phyloP scores from a whole-genome alignment of 2,329 filamentous ascomycete genomes.

The Aquanectria penicillioides region DNA sequence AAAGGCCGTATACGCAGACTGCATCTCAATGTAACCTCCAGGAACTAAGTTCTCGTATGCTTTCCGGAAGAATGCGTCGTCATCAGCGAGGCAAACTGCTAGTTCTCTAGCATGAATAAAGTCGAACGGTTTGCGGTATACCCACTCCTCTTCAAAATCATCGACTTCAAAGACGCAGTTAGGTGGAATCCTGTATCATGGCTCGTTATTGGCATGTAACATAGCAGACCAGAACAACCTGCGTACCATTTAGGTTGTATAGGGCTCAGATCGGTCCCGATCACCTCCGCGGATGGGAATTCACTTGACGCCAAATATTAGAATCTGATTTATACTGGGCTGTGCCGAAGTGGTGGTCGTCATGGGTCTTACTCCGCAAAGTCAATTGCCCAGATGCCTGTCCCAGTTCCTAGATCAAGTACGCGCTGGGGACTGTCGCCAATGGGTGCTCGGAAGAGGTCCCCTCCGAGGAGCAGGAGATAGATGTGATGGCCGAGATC shows the following conservation, averaged over 20 bases:
- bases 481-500: slow-evolving; percentile 1
- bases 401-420: not conserved
- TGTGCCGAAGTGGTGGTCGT: too few species aligned
- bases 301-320: too few species aligned
- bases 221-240: not conserved
- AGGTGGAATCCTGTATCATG: not conserved
- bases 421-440: not conserved
- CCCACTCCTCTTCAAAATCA: not conserved
- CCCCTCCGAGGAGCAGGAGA: not conserved
- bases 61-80: not conserved
- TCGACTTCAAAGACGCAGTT: not conserved
- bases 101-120: not conserved
- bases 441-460: not conserved
- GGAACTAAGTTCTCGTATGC: not conserved
- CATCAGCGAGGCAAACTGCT: not conserved
- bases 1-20: too few species aligned
- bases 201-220: not conserved
- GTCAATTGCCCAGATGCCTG: slow-evolving; percentile 2
- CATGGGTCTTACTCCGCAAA: not conserved
- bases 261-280: not conserved
- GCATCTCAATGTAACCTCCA: too few species aligned
- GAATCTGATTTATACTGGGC: too few species aligned
- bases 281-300: not conserved
- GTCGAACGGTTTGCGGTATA: not conserved
- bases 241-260: not conserved